Evolutionary conservation across 2,329 filamentous ascomycete species (phyloP), one percentile per base, ranked within the genome.

Genomic region (Alternaria rosae): DNA sequence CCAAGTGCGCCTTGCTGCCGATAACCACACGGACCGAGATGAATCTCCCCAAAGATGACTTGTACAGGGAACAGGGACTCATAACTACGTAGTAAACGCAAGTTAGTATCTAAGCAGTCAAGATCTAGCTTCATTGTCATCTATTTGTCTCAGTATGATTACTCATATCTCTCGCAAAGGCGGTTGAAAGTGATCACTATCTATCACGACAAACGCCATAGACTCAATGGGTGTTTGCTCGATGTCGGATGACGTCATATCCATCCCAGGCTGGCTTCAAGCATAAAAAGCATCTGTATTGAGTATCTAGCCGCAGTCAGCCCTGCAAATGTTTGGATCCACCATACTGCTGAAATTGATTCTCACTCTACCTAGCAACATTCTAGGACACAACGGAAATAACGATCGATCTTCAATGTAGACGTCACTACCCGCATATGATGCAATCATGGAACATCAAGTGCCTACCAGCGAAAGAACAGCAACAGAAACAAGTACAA

Each of bases 341-440:
- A 48, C 30, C 26, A 38, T 28, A 23, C 41, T 38, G 21, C 30
- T 17, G 21, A 20, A 38, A 13, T 17, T 41, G 23, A 23, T 5
- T 6, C 30, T 11, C 13, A n/a, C 32, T 30, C 30, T 30, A 12
- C 11, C 21, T 23, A 45, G 21, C 21, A 42, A 17, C 17, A 47
- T 15, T 47, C 23, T n/a, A 44, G 42, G 28, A 51, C 23, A 32
- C 35, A 50, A 28, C n/a, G 30, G 55, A 32, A 32, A 44, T 48
- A 26, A 44, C 10, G 9, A 48, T 35, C 8, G 43, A 44, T 28
- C 20, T 41, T 54, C 48, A 25, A 35, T 12, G 13, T 28, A 50
- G 54, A 58, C 42, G 35, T 45, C 54, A 50, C 30, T 25, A 6
- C 38, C 26, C 17, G 9, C 30, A 38, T 56, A 54, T 47, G 52